Evolutionary conservation across 2,329 filamentous ascomycete genomes (phyloP), one percentile per base, ranked within the genome.

Genomic region (Chaetomiaceae sp.): DNA sequence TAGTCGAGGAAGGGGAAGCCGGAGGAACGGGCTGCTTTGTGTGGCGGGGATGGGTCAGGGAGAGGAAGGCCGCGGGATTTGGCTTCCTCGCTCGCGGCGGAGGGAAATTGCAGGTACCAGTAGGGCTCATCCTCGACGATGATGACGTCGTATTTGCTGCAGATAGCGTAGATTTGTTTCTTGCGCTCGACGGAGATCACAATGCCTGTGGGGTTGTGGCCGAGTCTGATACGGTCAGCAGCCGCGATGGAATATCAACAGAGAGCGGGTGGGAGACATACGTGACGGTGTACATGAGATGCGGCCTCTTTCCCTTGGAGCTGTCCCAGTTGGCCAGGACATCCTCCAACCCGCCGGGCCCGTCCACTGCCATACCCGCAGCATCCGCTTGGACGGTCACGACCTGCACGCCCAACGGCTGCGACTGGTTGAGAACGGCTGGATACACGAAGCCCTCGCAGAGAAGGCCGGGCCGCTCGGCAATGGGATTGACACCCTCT

Each of bases 111-210:
- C 8, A 97, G 74, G 64, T 93, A 91, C 87, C 88, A 96, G 70
- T 96, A 96, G 6, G 91, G 91, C 52, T 96, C 90, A 58, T 97
- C 91, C 65, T 97, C 91, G 51, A 94, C 70, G 54, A 96, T 95
- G 59, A 96, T 78, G 52, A 96, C 78, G 64, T 96, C 89, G 68
- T 88, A 95, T 62, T 84, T 78, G 62, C 81, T 81, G 67, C 86
- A 93, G 12, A 96, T 63, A 15, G 75, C 78, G 62, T 96, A 96
- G 22, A 96, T 76, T 42, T 89, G 81, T 58, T 79, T 84, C 45
- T 87, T 79, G 33, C 91, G 81, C 58, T 83, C 69, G 9, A 93
- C 63, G 3, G 85, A 83, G 2, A 94, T 47, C 11, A 60, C 51
- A 34, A 55, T 49, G 32, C 58, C 58, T 4, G 58, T 57, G 19